phyloP scores from a whole-genome alignment of 768 basidiomycete genomes.

The Pleurotus ostreatus region DNA sequence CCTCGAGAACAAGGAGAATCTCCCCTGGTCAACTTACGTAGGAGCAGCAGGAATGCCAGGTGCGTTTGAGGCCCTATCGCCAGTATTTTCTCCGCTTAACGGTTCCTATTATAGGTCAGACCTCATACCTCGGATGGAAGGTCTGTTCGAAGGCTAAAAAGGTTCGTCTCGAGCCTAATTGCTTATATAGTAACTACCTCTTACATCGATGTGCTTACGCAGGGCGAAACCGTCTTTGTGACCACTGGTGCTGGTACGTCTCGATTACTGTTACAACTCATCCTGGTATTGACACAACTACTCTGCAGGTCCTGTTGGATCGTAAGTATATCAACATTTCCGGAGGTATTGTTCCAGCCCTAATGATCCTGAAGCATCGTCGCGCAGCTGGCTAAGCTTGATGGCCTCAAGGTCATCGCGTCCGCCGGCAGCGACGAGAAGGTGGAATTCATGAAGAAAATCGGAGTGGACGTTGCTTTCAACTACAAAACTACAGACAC shows the following conservation, averaged over 20 bases:
- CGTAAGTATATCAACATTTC: constrained; percentile 13
- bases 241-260: constrained; percentile 21
- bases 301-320: constrained; percentile 20
- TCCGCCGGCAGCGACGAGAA: constrained; percentile 62
- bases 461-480: constrained; percentile 58
- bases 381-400: constrained; percentile 33
- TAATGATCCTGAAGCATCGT: constrained; percentile 18
- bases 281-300: not conserved
- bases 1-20: constrained; percentile 31
- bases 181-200: not conserved
- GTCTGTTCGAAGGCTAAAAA: constrained; percentile 24
- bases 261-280: not conserved
- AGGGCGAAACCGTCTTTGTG: constrained; percentile 25
- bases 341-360: too few relatives aligned
- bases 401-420: constrained; percentile 51
- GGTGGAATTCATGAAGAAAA: constrained; percentile 43
- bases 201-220: not conserved
- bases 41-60: constrained; percentile 33
- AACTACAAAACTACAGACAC: constrained; percentile 57
- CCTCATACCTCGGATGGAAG: constrained; percentile 27
- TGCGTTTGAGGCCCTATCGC: constrained; percentile 7
- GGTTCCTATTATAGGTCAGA: constrained; percentile 19
- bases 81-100: constrained; percentile 7
- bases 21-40: constrained; percentile 37
- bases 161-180: constrained; percentile 17